Conservation (phyloP, 495 filamentous ascomycete species). For the Annulohypoxylon bovei region DNA sequence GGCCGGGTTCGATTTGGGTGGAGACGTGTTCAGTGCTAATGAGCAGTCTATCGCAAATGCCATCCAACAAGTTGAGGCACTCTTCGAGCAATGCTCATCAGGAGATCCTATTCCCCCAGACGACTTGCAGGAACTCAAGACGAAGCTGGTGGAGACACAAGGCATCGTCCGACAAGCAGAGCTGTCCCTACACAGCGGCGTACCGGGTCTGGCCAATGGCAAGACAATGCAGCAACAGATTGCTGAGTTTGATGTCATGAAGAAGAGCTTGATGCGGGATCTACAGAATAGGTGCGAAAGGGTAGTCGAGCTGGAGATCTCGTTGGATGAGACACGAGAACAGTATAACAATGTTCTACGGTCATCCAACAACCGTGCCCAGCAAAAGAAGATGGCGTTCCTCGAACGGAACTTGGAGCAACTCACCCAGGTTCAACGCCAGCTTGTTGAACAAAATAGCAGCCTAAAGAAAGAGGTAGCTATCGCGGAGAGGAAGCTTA, state of each 20-base stretch:
- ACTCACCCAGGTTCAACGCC: slow-evolving; percentile 93
- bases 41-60: slow-evolving; percentile 83
- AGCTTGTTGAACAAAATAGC: slow-evolving; percentile 97
- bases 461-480: slow-evolving; percentile 98
- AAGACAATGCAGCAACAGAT: slow-evolving; percentile 98
- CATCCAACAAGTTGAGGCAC: slow-evolving; percentile 80
- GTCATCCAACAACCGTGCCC: slow-evolving; percentile 93
- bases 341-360: slow-evolving; percentile 98
- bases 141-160: slow-evolving; percentile 85
- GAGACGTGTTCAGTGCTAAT: slow-evolving; percentile 89
- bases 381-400: slow-evolving; percentile 99
- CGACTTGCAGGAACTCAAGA: slow-evolving; percentile 77
- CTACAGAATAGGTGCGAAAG: slow-evolving; percentile 97
- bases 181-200: slow-evolving; percentile 69
- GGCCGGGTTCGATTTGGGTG: slow-evolving; percentile 94
- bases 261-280: slow-evolving; percentile 99
- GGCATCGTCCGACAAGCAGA: slow-evolving; percentile 94
- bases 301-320: slow-evolving; percentile 97
- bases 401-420: slow-evolving; percentile 98
- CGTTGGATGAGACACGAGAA: slow-evolving; percentile 93
- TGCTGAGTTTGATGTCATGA: slow-evolving; percentile 98
- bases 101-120: slow-evolving; percentile 85
- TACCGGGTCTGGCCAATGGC: slow-evolving; percentile 70
- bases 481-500: slow-evolving; percentile 96
- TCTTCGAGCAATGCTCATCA: slow-evolving; percentile 77